Percentiles rank a stretch among this genome's conserved stretches.
Conservation (phyloP, 176 grass and related monocot species). For the Oryza coarctata region DNA sequence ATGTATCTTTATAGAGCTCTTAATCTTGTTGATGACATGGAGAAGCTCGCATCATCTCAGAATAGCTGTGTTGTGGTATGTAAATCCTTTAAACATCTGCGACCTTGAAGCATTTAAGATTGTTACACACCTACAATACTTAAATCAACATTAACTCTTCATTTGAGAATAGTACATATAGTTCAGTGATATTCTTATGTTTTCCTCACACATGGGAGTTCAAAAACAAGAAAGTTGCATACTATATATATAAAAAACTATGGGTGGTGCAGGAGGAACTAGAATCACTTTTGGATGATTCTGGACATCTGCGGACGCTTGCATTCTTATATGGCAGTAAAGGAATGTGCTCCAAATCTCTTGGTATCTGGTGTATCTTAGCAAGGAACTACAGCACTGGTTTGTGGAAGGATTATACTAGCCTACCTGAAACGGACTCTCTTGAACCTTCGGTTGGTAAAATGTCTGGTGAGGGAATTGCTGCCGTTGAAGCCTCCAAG, state of each 20-base stretch:
- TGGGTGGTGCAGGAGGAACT: conserved; percentile 78
- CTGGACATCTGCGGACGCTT: conserved; percentile 83
- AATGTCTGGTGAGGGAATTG: conserved; percentile 56
- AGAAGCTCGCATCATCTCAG: conserved; percentile 88
- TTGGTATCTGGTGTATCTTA: conserved; percentile 79
- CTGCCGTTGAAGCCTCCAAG: conserved; percentile 81
- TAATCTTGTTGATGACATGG: conserved; percentile 94
- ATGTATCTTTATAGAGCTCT: conserved; percentile 99
- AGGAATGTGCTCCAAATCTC: conserved; percentile 82
- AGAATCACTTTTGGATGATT: conserved; percentile 86
- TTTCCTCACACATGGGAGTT: conserved; percentile 31
- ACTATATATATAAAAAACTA: neutral
- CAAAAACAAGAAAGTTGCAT: conserved; percentile 31
- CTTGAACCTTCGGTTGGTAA: conserved; percentile 33
- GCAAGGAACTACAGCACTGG: conserved; percentile 76
- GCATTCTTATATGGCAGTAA: conserved; percentile 96
- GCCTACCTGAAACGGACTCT: conserved; percentile 39
- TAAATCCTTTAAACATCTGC: conserved; percentile 12
- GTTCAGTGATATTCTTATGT: conserved; percentile 28
- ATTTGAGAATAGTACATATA: conserved; percentile 1
- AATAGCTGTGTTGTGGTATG: conserved; percentile 91
- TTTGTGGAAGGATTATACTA: conserved; percentile 62
- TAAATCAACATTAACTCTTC: neutral
- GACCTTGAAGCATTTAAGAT: conserved; percentile 11
- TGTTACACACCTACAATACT: neutral